Base-by-base conservation (phyloP, 371 early-diverging fungal genomes). In the Apophysomyces variabilis region DNA sequence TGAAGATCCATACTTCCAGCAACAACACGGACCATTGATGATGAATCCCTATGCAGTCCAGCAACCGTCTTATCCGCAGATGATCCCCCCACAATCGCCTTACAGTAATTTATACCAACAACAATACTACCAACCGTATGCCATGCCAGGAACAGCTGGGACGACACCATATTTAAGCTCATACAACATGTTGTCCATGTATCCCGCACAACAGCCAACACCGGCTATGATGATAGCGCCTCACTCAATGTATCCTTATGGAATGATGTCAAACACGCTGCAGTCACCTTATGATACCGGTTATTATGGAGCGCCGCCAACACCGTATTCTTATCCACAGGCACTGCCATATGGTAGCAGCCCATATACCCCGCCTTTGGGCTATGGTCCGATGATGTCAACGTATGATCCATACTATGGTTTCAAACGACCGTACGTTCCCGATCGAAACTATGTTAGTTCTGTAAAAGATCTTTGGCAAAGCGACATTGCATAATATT, bases 391-490 rank as follows among this genome's bases (percentile, higher is more conserved):
- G 21, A 50, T 50, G 21, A 21, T 32, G 54, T 26, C 54, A 1
- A 9, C n/a, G 4, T 50, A 50, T 21, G 54, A 50, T 21, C 54
- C 54, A 18, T 50, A 50, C 5, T 50, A 50, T 21, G 54, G 54
- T 5, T 50, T 21, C 21, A 50, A 50, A 4, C 54, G 54, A n/a
- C 54, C 54, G 9, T 50, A 50, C 3, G n/a, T 21, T 50, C 54
- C 54, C 5, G 54, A 50, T 50, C 54, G 54, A 32, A 50, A 50
- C 9, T 21, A 50, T 8, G 21, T 50, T 50, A 50, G 54, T 4
- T 50, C 54, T 4, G 54, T 50, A 21, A 50, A 50, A 21, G 54
- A 50, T 50, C 54, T 50, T 50, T 50, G 54, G 54, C 54, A 50
- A 50, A 50, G 54, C 11, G 54, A 50, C 21, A 9, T 18, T 21